Base-by-base conservation (phyloP, 768 basidiomycete species). In the Russula dissimulans region DNA sequence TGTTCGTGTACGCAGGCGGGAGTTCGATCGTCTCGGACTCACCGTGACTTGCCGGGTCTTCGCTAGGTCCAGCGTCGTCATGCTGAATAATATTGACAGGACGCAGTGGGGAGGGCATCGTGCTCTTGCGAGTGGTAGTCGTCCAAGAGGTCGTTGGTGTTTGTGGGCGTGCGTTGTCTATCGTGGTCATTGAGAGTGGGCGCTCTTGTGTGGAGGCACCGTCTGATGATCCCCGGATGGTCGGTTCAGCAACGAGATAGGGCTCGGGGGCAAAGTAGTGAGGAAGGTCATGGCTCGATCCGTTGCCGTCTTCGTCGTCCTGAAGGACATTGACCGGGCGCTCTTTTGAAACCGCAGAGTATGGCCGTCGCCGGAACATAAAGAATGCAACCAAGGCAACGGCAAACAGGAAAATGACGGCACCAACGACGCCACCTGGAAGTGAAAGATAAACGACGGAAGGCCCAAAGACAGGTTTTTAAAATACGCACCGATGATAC, bases 81-180 rank as follows among this genome's bases (percentile, higher is more conserved):
- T 92, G 90, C 71, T 91, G 90, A 47, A 91, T 79, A 67, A 90
- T 81, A 68, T 91, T 91, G 38, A 92, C 82, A 0, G 87, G 78
- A 48, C 89, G 75, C 73, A 89, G 73, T 62, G 72, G 75, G 42
- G 84, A 76, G 55, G 78, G 71, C 43, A 69, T 69, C 3, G 75
- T 71, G 9, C 76, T 75, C 55, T 80, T 80, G 65, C 83, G 83
- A 26, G 68, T 65, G 67, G 78, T 72, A 14, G 65, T 70, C 44
- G 70, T 39, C 29, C 43, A 31, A 18, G 56, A 69, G 64, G 68
- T 71, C 29, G 58, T 66, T 56, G 64, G 63, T 44, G 56, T 64
- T 39, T 43, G 68, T 41, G 62, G 63, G 50, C 64, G 69, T 38
- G 42, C 55, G n/a, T 56, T 59, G 18, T 50, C 44, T 12, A 54